Percentiles rank a stretch among this genome's conserved stretches.
These are phyloP conservation scores for Cucurbita argyrosperma DNA, from an alignment of 306 rosid genomes.

Conservation along the genomic window DNA sequence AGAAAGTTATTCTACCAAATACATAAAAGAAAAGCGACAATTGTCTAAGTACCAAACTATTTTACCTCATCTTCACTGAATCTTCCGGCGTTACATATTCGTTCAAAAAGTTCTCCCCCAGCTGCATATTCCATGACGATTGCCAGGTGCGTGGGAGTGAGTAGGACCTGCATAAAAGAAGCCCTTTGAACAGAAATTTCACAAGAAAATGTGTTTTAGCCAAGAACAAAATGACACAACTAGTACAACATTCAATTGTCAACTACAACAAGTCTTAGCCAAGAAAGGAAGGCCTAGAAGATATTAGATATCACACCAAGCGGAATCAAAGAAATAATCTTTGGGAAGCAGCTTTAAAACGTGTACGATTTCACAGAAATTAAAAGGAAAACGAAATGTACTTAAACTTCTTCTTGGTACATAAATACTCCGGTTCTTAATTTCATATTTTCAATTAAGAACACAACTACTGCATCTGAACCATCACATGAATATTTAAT, in stretches of 20 bases:
- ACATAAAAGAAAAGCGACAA: background rate
- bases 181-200: background rate
- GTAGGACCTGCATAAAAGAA: constrained; percentile 35
- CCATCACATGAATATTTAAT: background rate
- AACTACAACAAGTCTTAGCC: background rate
- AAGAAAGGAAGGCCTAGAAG: background rate
- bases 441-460: background rate
- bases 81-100: constrained; percentile 92
- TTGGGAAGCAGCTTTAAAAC: background rate
- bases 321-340: background rate
- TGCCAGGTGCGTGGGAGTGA: constrained; percentile 82
- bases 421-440: background rate
- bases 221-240: background rate
- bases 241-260: background rate
- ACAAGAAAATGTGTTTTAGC: background rate
- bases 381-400: background rate
- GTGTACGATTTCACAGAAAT: background rate
- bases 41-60: background rate
- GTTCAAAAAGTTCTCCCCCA: constrained; percentile 89
- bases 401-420: background rate
- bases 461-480: background rate
- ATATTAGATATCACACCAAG: background rate
- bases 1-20: background rate
- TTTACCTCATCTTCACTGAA: constrained; percentile 92
- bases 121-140: constrained; percentile 97